Evolutionary conservation across 2,329 filamentous ascomycete genomes (phyloP).

Genomic region (Lecanosticta acicola): DNA sequence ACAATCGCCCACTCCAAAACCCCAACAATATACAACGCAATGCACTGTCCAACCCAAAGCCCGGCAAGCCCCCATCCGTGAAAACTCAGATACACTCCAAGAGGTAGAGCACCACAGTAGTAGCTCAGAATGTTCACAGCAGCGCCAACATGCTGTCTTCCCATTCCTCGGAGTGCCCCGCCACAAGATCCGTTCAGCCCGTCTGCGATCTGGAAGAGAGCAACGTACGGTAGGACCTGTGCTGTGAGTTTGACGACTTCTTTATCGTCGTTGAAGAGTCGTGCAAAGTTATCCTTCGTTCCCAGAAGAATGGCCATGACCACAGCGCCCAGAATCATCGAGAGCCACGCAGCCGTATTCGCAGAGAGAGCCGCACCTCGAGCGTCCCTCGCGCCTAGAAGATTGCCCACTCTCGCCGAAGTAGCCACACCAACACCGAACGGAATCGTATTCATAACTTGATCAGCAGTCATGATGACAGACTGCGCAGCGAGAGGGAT

Average conservation of each 20-base stretch:
- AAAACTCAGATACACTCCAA: constrained; percentile 80
- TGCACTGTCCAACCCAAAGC: constrained; percentile 61
- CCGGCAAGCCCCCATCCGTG: constrained; percentile 77
- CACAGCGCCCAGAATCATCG: constrained; percentile 60
- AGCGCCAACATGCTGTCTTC: constrained; percentile 77
- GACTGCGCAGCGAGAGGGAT: constrained; percentile 74
- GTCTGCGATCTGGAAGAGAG: constrained; percentile 84
- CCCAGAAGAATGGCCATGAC: constrained; percentile 66
- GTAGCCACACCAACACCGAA: constrained; percentile 82
- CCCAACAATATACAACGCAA: constrained; percentile 75
- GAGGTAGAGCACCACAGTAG: constrained; percentile 72
- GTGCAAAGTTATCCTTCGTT: constrained; percentile 66
- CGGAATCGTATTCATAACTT: constrained; percentile 68
- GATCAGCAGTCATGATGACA: constrained; percentile 56
- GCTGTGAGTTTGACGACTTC: constrained; percentile 67
- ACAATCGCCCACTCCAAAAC: constrained; percentile 74
- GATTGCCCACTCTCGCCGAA: constrained; percentile 70
- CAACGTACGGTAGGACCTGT: constrained; percentile 76
- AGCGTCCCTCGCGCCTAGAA: constrained; percentile 64
- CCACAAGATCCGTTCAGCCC: constrained; percentile 81
- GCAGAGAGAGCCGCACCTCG: constrained; percentile 64
- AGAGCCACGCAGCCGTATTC: constrained; percentile 68
- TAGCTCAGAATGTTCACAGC: constrained; percentile 77
- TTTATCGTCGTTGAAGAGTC: constrained; percentile 74
- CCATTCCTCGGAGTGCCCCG: constrained; percentile 75